These are phyloP conservation scores for Pseudomonodictys pantanalensis DNA, from an alignment of 495 filamentous ascomycete genomes.

Conservation along the genomic window DNA sequence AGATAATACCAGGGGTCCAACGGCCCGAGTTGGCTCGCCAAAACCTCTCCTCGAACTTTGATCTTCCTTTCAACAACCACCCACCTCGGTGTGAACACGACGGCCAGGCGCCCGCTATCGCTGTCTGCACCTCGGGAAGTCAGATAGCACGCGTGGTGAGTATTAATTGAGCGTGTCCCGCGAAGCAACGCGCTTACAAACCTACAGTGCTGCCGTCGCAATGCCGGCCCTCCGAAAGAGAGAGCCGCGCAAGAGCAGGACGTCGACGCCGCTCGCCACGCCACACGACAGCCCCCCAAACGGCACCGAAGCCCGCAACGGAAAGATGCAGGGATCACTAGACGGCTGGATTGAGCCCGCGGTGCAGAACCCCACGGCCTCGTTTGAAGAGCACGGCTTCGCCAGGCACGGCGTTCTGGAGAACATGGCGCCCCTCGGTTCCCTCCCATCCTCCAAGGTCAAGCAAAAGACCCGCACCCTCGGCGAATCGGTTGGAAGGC, in stretches of 20 bases:
- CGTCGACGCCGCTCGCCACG: slow-evolving; percentile 52
- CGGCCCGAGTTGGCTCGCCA: slow-evolving; percentile 3
- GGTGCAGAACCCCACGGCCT: slow-evolving; percentile 59
- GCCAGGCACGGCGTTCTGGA: slow-evolving; percentile 62
- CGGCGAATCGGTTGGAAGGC: slow-evolving; percentile 16
- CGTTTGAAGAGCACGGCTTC: slow-evolving; percentile 65
- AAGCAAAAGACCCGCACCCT: slow-evolving; percentile 44
- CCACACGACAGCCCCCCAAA: slow-evolving; percentile 41
- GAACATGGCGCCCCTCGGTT: slow-evolving; percentile 68
- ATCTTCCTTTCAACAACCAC: slow-evolving; percentile 9
- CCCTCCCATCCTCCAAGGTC: slow-evolving; percentile 53
- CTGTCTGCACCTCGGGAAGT: slow-evolving; percentile 2
- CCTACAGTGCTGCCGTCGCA: slow-evolving; percentile 15
- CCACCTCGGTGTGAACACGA: slow-evolving; percentile 4
- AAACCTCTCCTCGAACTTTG: slow-evolving; percentile 2
- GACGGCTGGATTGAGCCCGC: slow-evolving; percentile 71
- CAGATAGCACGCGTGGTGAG: slow-evolving; percentile 25
- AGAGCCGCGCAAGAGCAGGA: slow-evolving; percentile 45
- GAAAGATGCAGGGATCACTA: slow-evolving; percentile 43
- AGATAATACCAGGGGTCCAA: neutral
- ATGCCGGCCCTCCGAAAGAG: slow-evolving; percentile 32
- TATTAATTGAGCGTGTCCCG: slow-evolving; percentile 4
- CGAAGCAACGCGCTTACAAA: slow-evolving; percentile 19
- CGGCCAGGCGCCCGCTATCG: slow-evolving; percentile 4
- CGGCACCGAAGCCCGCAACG: slow-evolving; percentile 31